These are phyloP conservation scores for Pancytospora epiphaga DNA, from an alignment of 371 early-diverging fungal species.

Conservation along the genomic window DNA sequence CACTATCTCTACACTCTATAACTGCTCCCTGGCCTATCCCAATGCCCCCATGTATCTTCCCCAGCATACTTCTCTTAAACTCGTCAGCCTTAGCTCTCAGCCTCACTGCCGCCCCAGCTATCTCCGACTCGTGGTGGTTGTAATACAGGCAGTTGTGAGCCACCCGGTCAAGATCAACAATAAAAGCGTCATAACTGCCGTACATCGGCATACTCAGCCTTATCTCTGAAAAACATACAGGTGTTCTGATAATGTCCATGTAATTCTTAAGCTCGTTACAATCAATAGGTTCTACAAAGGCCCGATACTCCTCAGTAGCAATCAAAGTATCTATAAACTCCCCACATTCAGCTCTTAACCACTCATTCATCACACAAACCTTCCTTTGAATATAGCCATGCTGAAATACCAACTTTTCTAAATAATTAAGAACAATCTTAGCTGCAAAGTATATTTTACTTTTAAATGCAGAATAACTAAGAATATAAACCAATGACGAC, in stretches of 20 bases:
- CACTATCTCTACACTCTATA: not conserved
- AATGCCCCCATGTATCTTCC: too few species aligned
- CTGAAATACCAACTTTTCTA: constrained; percentile 17
- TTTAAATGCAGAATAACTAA: constrained; percentile 11
- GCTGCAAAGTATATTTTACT: constrained; percentile 20
- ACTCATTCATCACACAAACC: constrained; percentile 1
- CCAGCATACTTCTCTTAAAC: not conserved
- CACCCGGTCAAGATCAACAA: constrained; percentile 16
- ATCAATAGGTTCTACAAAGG: constrained; percentile 22
- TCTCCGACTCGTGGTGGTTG: constrained; percentile 22
- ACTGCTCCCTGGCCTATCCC: not conserved
- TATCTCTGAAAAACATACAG: constrained; percentile 26
- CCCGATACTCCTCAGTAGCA: not conserved
- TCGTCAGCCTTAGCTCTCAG: constrained; percentile 2
- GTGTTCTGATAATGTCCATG: constrained; percentile 28
- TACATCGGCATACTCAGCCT: constrained; percentile 9
- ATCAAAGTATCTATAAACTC: constrained; percentile 21
- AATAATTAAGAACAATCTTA: constrained; percentile 11
- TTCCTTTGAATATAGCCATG: not conserved
- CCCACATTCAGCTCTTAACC: constrained; percentile 3
- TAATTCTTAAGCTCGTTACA: constrained; percentile 22
- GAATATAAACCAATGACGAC: constrained; percentile 17
- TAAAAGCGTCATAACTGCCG: constrained; percentile 10
- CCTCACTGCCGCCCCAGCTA: constrained; percentile 6
- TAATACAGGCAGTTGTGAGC: constrained; percentile 22